phyloP scores from a whole-genome alignment of 2,329 filamentous ascomycete genomes.

The Drechslerella coelobrocha region DNA sequence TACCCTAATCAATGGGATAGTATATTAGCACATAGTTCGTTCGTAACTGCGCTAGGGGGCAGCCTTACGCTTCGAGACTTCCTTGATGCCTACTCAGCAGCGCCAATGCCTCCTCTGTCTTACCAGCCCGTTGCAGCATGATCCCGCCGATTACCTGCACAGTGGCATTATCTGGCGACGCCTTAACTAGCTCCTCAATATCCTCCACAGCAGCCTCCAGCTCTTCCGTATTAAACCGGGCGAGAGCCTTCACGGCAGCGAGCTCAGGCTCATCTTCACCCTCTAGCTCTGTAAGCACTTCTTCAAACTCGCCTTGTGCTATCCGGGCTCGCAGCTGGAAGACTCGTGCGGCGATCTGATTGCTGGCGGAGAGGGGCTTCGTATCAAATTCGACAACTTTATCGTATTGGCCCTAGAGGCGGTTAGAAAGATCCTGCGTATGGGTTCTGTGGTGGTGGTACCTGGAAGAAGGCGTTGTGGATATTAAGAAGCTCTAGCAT shows the following conservation, averaged over 20 bases:
- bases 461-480: constrained; percentile 72
- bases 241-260: constrained; percentile 76
- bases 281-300: constrained; percentile 73
- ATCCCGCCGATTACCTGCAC: constrained; percentile 85
- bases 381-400: constrained; percentile 85
- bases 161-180: constrained; percentile 73
- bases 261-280: constrained; percentile 74
- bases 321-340: constrained; percentile 82
- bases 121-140: constrained; percentile 78
- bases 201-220: constrained; percentile 66
- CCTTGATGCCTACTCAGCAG: constrained; percentile 84
- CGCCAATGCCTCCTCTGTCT: constrained; percentile 82
- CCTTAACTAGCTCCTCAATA: constrained; percentile 72
- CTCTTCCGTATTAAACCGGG: constrained; percentile 69
- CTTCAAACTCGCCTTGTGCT: constrained; percentile 77
- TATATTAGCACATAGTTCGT: constrained; percentile 35
- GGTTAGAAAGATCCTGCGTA: constrained; percentile 9
- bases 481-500: constrained; percentile 73
- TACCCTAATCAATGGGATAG: constrained; percentile 70
- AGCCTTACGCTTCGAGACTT: constrained; percentile 73
- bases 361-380: constrained; percentile 77
- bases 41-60: constrained; percentile 31
- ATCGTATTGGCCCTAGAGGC: constrained; percentile 76
- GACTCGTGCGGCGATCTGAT: constrained; percentile 76
- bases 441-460: constrained; percentile 56